Conservation (phyloP, 768 basidiomycete species). For the Tremella yokohamensis region DNA sequence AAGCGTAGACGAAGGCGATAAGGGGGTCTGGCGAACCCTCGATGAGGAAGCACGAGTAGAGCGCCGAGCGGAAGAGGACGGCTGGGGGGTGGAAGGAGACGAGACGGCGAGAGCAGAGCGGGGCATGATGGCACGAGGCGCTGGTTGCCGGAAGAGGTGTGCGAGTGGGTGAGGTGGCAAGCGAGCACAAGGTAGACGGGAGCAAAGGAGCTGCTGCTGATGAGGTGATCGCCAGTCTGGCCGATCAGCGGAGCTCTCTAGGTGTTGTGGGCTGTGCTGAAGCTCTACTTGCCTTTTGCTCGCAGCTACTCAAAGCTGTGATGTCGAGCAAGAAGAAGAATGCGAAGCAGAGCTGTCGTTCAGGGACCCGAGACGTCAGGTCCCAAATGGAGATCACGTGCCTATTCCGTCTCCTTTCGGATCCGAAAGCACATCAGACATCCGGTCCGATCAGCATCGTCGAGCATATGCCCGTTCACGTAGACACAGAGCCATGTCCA, state of each 20-base stretch:
- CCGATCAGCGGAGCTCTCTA: too few relatives aligned
- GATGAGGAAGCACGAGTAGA: not conserved
- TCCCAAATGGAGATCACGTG: not conserved
- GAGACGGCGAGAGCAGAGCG: not conserved
- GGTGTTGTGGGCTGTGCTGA: too few relatives aligned
- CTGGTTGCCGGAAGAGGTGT: not conserved
- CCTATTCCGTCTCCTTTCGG: not conserved
- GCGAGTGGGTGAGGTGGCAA: not conserved
- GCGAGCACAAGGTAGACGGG: not conserved
- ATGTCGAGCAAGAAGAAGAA: too few relatives aligned
- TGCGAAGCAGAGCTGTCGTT: too few relatives aligned
- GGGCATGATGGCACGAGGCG: not conserved
- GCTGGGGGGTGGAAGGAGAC: constrained; percentile 2
- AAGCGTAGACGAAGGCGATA: not conserved
- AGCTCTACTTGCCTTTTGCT: not conserved
- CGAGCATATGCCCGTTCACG: too few relatives aligned
- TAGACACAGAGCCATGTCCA: not conserved
- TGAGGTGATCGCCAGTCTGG: too few relatives aligned
- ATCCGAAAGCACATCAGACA: too few relatives aligned
- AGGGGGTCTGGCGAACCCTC: not conserved
- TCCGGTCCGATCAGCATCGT: too few relatives aligned
- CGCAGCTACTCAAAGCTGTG: not conserved
- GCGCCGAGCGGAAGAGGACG: not conserved
- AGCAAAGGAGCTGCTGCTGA: not conserved
- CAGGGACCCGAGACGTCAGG: too few relatives aligned